A percentile compares a stretch with the other conserved stretches of the same genome.
Conservation (phyloP, 2,329 filamentous ascomycete species). For the Neopestalotiopsis clavispora region DNA sequence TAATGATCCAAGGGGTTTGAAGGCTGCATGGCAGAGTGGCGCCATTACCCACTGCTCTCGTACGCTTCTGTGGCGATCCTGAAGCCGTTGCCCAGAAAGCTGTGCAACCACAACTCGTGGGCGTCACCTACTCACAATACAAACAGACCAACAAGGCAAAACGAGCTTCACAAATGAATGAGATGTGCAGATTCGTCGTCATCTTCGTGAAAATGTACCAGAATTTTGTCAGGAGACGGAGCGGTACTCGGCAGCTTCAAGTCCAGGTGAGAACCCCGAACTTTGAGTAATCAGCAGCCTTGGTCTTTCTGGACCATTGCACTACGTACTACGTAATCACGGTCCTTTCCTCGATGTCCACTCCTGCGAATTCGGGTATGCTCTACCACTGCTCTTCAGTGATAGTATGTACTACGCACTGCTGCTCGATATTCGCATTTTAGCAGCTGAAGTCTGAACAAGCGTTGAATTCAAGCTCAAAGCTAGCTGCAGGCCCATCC, state of each 20-base stretch:
- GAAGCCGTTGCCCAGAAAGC: conserved; percentile 3
- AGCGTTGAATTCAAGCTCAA: conserved; percentile 5
- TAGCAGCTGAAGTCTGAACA: conserved; percentile 12
- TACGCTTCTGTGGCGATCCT: conserved; percentile 15
- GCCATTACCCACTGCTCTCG: conserved; percentile 19
- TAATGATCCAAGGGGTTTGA: not conserved
- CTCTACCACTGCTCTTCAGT: not conserved
- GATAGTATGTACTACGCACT: not conserved
- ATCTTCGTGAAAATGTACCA: not conserved
- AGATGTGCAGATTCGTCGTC: too few relatives aligned
- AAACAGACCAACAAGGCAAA: not conserved
- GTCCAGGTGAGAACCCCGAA: not conserved
- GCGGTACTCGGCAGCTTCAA: not conserved
- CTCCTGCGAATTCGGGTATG: not conserved
- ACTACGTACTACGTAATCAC: too few relatives aligned
- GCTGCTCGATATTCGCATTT: not conserved
- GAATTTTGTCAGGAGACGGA: not conserved
- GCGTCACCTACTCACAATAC: not conserved
- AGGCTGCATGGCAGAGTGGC: conserved; percentile 11
- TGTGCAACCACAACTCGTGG: conserved; percentile 7
- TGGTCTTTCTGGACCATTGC: too few relatives aligned
- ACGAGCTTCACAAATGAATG: not conserved
- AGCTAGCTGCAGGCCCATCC: conserved; percentile 6
- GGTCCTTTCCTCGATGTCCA: not conserved
- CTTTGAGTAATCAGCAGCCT: not conserved